Percentiles rank a stretch among this genome's conserved stretches.
Evolutionary conservation across 495 filamentous ascomycete species (phyloP).

Genomic region (Tuber aestivum): DNA sequence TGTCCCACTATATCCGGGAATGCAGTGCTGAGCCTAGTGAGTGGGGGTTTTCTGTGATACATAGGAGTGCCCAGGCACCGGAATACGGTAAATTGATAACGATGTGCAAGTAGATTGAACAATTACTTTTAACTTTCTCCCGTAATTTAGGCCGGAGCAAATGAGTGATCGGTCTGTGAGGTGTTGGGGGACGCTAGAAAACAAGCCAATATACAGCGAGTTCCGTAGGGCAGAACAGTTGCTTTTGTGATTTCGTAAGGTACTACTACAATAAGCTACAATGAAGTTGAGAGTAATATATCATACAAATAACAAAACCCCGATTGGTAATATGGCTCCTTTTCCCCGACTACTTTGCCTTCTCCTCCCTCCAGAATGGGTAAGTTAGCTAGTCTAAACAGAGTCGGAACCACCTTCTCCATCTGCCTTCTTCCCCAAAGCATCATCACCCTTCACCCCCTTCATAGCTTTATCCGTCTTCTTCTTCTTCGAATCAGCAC

Average conservation of each 20-base stretch:
- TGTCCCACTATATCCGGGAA: not conserved
- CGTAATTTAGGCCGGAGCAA: not conserved
- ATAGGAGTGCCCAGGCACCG: not conserved
- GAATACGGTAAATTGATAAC: not conserved
- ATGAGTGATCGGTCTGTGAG: not conserved
- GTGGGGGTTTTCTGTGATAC: not conserved
- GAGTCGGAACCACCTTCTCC: not conserved
- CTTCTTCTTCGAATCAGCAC: not conserved
- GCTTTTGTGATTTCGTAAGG: not conserved
- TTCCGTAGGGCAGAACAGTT: not conserved
- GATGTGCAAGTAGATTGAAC: not conserved
- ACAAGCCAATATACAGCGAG: not conserved
- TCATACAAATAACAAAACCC: not conserved
- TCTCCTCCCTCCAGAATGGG: not conserved
- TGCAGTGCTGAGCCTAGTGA: no score
- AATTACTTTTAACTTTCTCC: not conserved
- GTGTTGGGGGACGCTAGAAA: not conserved
- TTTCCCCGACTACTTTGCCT: not conserved
- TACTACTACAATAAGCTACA: not conserved
- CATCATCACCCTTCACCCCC: not conserved
- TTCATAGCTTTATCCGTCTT: not conserved
- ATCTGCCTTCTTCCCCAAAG: not conserved
- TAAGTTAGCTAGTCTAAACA: not conserved
- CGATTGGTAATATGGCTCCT: not conserved
- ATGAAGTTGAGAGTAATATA: not conserved